These are phyloP conservation scores for Chenopodium suecicum DNA, from an alignment of 148 eudicot species.

Conservation along the genomic window DNA sequence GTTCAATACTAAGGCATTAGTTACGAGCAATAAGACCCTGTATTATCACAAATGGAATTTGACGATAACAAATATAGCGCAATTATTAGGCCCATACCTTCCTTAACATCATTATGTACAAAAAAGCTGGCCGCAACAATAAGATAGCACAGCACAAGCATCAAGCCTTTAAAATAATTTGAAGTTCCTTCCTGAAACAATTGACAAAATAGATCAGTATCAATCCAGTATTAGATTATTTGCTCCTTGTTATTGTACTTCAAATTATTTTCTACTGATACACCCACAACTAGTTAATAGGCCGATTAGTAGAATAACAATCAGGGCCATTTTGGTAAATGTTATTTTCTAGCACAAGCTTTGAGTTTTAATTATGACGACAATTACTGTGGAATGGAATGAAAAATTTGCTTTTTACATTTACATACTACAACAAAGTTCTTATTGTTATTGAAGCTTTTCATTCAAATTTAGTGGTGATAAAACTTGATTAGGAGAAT, in stretches of 20 bases:
- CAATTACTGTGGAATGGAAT: not conserved
- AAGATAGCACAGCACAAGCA: slow-evolving; percentile 90
- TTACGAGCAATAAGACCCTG: not conserved
- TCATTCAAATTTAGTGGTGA: not conserved
- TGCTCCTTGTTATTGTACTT: not conserved
- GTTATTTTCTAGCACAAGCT: not conserved
- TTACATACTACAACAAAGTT: not conserved
- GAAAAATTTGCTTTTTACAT: not conserved
- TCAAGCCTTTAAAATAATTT: slow-evolving; percentile 91
- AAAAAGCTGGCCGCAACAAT: slow-evolving; percentile 98
- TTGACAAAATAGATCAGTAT: slow-evolving; percentile 6
- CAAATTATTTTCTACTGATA: not conserved
- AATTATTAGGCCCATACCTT: slow-evolving; percentile 26
- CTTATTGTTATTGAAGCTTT: not conserved
- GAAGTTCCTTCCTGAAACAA: slow-evolving; percentile 83
- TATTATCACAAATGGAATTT: not conserved
- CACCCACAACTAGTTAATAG: not conserved
- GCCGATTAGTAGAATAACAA: not conserved
- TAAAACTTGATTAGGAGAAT: not conserved
- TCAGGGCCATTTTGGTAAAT: not conserved
- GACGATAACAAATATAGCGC: not conserved
- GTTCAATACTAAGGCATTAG: not conserved
- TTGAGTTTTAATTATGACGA: not conserved
- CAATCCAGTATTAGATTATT: not conserved
- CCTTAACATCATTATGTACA: slow-evolving; percentile 63